phyloP scores from a whole-genome alignment of 2,329 filamentous ascomycete genomes.

The Plenodomus tracheiphilus region DNA sequence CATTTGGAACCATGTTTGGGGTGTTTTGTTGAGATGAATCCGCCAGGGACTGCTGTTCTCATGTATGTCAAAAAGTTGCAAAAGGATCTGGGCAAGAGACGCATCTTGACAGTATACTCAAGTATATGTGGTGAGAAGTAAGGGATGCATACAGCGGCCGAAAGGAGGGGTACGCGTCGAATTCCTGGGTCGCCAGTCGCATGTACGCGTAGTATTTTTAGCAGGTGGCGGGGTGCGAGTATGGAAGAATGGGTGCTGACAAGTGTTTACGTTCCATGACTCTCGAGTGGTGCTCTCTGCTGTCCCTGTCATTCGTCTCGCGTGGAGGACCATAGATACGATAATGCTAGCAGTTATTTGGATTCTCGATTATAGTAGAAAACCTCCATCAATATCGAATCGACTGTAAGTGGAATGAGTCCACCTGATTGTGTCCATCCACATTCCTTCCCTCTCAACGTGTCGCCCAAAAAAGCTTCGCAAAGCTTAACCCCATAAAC shows the following conservation, averaged over 20 bases:
- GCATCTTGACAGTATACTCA: not conserved
- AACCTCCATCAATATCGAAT: not conserved
- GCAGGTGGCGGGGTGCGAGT: not conserved
- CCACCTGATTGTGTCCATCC: not conserved
- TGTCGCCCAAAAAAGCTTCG: conserved; percentile 19
- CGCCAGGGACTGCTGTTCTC: conserved; percentile 4
- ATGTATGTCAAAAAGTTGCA: not conserved
- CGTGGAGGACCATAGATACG: not conserved
- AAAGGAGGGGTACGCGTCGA: conserved; percentile 26
- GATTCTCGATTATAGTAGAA: not conserved
- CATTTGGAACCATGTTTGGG: conserved; percentile 25
- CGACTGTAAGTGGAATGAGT: not conserved
- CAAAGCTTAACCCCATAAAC: conserved; percentile 21
- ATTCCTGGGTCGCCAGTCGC: conserved; percentile 19
- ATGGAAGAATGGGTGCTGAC: not conserved
- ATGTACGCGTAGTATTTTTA: not conserved
- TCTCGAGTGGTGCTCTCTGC: not conserved
- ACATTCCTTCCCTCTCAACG: not conserved
- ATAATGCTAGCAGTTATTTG: not conserved
- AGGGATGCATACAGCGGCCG: conserved; percentile 17
- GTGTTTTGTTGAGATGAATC: not conserved
- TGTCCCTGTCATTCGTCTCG: not conserved
- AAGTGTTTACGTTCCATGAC: not conserved
- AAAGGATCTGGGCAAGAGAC: not conserved
- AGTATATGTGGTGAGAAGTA: conserved; percentile 13